phyloP scores from a whole-genome alignment of 2,329 filamentous ascomycete species.

The Aspergillaceae sp. region DNA sequence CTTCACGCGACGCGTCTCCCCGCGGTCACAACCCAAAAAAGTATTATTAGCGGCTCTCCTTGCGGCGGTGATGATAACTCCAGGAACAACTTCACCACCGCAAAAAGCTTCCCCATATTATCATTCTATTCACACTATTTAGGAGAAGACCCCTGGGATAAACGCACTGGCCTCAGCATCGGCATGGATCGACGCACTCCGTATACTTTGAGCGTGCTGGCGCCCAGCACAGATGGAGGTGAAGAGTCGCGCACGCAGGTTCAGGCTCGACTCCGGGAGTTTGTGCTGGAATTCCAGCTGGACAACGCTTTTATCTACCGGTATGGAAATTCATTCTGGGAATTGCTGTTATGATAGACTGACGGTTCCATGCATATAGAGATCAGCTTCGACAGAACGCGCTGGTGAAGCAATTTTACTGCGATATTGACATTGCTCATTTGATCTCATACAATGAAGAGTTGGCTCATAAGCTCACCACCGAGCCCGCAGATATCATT shows the following conservation, averaged over 20 bases:
- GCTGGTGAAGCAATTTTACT: conserved; percentile 86
- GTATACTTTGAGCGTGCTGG: conserved; percentile 75
- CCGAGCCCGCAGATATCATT: conserved; percentile 85
- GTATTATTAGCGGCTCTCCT: conserved; percentile 15
- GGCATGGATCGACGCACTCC: conserved; percentile 80
- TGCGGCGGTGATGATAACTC: conserved; percentile 4
- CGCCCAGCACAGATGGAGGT: conserved; percentile 55
- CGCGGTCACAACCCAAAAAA: conserved; percentile 19
- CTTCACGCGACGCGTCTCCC: conserved; percentile 24
- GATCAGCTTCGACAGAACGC: conserved; percentile 95
- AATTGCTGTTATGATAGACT: conserved; percentile 1
- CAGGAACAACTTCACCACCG: conserved; percentile 5
- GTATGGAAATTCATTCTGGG: conserved; percentile 38
- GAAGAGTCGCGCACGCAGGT: conserved; percentile 64
- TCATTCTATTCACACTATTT: too few relatives aligned
- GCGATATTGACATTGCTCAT: conserved; percentile 91
- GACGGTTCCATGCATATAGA: conserved; percentile 40
- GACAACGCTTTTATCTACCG: conserved; percentile 94
- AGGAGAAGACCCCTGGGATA: too few relatives aligned
- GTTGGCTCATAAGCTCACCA: conserved; percentile 78
- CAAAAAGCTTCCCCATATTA: not conserved
- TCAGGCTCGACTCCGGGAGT: conserved; percentile 74
- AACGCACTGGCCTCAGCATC: conserved; percentile 4
- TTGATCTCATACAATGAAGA: conserved; percentile 95
- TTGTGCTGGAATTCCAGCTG: conserved; percentile 86